Percentiles rank a stretch among this genome's conserved stretches.
phyloP scores from a whole-genome alignment of 768 basidiomycete species.

The Hygrophorus pudorinus region DNA sequence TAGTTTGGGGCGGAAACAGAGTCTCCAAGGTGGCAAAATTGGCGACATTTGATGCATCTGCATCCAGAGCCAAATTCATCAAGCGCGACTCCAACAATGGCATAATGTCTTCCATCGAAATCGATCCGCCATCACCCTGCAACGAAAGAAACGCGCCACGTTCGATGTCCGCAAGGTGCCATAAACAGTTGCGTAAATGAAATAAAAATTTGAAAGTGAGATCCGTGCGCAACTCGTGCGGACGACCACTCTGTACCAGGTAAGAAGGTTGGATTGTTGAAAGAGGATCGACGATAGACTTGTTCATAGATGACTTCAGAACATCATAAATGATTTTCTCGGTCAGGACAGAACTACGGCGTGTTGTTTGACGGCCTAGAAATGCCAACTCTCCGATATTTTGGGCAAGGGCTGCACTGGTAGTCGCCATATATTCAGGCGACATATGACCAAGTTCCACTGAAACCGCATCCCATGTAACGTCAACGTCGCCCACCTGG shows the following conservation, averaged over 20 bases:
- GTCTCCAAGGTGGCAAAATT: conserved; percentile 21
- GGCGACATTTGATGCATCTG: conserved; percentile 27
- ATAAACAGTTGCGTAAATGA: conserved; percentile 61
- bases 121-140: conserved; percentile 3
- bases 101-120: conserved; percentile 22
- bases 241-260: conserved; percentile 65
- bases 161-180: conserved; percentile 26
- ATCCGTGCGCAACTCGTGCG: conserved; percentile 58
- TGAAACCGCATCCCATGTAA: not conserved
- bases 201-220: conserved; percentile 68
- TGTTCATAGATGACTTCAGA: conserved; percentile 38
- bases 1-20: conserved; percentile 14
- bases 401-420: conserved; percentile 15
- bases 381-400: conserved; percentile 12
- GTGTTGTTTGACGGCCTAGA: conserved; percentile 20
- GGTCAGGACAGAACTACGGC: conserved; percentile 21
- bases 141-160: conserved; percentile 11
- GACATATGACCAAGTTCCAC: conserved; percentile 29
- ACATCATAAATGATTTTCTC: conserved; percentile 36
- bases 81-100: conserved; percentile 29
- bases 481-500: not conserved
- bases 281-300: conserved; percentile 57
- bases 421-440: conserved; percentile 30
- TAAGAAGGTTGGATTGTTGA: conserved; percentile 81
- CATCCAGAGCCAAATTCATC: conserved; percentile 26